Base-by-base conservation (phyloP, 2,329 filamentous ascomycete genomes). In the Bipolaris gigantea region DNA sequence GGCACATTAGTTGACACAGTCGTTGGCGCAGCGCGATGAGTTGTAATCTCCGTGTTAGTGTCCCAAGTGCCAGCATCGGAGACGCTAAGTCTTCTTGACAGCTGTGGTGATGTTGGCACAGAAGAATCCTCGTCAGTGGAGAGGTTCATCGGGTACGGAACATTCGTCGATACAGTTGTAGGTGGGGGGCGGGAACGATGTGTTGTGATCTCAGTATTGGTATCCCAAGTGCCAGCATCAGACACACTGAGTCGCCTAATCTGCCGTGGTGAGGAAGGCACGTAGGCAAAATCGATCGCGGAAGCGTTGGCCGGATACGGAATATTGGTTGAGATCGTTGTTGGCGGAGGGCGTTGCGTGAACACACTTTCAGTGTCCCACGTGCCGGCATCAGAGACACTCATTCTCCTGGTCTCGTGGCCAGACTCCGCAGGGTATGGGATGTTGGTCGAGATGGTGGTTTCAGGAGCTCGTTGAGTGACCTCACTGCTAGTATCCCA, bases 401-500 rank as follows among this genome's bases (percentile, higher is more conserved):
- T 50, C 34, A 42, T 42, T 43, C 48, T 50, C 33, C 48, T 35
- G 19, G 39, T 33, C 19, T 50, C 36, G 21, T 16, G 48, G 21
- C 32, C 11, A 19, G 43, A 32, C 27, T 15, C 33, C n/a, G 40
- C 16, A 19, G 41, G 21, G 15, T 50, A 50, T 16, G 48, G 40
- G 32, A 39, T 18, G 9, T 50, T 50, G 40, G 47, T 50, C 21
- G 48, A 50, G n/a, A 50, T 16, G 7, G 48, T 50, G 7, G 48
- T 50, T 13, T 42, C 33, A 13, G 48, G 38, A 2, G 16, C 48
- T 39, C 47, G 38, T 33, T 48, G 48, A 30, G 48, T 55, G n/a
- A 55, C 33, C 25, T 52, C 48, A 40, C 53, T 55, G 39, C 43
- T 52, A 10, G 53, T 55, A 33, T 55, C 53, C 53, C 53, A 55